These are phyloP conservation scores for Ustilago bromivora DNA, from an alignment of 1,284 basidiomycete species.

Conservation along the genomic window DNA sequence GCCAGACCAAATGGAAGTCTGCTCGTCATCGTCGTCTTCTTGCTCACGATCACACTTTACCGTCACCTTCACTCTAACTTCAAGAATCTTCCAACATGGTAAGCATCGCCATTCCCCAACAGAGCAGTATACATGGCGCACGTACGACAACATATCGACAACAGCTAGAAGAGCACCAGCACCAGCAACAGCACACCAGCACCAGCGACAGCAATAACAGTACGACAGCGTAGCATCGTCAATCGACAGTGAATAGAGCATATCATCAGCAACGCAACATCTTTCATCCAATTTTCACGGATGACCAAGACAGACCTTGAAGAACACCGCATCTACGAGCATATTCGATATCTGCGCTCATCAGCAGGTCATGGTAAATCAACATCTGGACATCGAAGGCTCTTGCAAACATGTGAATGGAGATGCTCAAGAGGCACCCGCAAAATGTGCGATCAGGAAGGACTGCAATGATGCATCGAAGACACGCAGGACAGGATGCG, in stretches of 20 bases:
- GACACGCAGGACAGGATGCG: too few species aligned
- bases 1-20: slow-evolving; percentile 9
- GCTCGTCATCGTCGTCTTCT: slow-evolving; percentile 33
- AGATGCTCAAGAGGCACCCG: too few species aligned
- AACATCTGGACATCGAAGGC: too few species aligned
- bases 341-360: too few species aligned
- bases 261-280: background rate
- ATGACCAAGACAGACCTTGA: too few species aligned
- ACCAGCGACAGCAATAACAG: background rate
- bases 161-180: slow-evolving; percentile 27
- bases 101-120: slow-evolving; percentile 32
- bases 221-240: slow-evolving; percentile 3
- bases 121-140: slow-evolving; percentile 9
- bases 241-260: background rate
- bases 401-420: too few species aligned
- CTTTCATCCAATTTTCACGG: too few species aligned
- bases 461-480: too few species aligned
- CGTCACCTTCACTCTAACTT: slow-evolving; percentile 50
- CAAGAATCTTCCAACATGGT: slow-evolving; percentile 55
- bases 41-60: slow-evolving; percentile 51
- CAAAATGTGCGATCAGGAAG: too few species aligned
- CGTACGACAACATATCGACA: slow-evolving; percentile 2
- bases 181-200: slow-evolving; percentile 13
- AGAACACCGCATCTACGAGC: too few species aligned
- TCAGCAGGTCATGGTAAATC: too few species aligned